Percentiles rank a stretch among this genome's conserved stretches.
Evolutionary conservation across 1,139 yeast genomes (phyloP).

Genomic region (Pichia sp.): DNA sequence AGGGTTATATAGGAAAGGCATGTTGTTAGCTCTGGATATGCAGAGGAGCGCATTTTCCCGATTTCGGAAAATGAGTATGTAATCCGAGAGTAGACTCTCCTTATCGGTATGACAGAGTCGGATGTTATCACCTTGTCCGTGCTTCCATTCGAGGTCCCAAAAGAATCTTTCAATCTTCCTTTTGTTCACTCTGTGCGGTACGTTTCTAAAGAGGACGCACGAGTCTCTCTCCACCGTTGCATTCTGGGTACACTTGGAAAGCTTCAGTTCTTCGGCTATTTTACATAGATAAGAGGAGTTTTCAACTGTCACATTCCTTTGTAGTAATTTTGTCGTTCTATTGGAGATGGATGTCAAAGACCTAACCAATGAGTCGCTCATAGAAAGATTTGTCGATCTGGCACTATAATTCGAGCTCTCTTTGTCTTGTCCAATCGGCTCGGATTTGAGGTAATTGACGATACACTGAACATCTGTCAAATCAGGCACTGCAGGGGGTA

Average conservation of each 20-base stretch:
- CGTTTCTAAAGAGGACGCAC: slow-evolving; percentile 21
- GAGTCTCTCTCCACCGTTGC: no score
- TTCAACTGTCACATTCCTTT: no score
- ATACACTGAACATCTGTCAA: not conserved
- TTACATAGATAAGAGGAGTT: no score
- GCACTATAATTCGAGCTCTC: no score
- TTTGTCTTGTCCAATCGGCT: no score
- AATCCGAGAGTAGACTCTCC: slow-evolving; percentile 29
- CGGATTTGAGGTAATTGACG: no score
- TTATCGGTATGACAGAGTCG: slow-evolving; percentile 27
- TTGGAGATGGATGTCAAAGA: no score
- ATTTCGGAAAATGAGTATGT: slow-evolving; percentile 43
- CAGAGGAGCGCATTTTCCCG: slow-evolving; percentile 46
- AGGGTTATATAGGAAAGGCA: slow-evolving; percentile 31
- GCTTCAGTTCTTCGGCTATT: no score
- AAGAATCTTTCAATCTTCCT: slow-evolving; percentile 28
- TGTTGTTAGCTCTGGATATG: slow-evolving; percentile 49
- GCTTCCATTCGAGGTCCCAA: slow-evolving; percentile 37
- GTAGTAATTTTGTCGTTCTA: no score
- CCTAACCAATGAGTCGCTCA: no score
- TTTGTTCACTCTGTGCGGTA: slow-evolving; percentile 28
- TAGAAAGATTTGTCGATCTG: no score
- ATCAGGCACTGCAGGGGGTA: not conserved
- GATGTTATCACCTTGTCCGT: slow-evolving; percentile 21
- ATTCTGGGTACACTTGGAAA: no score